A percentile compares a stretch with the other conserved stretches of the same genome.
Evolutionary conservation across 169 alveolate species (phyloP).

Genomic region (Cryptosporidium tyzzeri): DNA sequence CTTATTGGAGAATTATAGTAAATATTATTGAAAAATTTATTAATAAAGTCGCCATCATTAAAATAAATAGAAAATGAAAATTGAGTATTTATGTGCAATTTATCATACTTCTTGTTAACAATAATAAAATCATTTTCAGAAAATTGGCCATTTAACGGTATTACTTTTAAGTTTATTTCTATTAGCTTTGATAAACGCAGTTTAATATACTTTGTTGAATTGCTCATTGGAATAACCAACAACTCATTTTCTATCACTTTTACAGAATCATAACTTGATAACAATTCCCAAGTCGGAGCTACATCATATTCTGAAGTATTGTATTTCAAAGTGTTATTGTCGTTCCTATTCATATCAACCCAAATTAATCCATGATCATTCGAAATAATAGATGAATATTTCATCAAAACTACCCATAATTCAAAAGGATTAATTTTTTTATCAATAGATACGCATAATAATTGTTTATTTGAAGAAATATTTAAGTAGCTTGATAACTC

Average conservation of each 20-base stretch:
- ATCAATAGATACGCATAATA: slow-evolving; percentile 10
- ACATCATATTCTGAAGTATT: background rate
- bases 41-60: background rate
- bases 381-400: slow-evolving; percentile 4
- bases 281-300: slow-evolving; percentile 10
- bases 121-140: background rate
- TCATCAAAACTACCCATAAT: slow-evolving; percentile 42
- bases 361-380: slow-evolving; percentile 10
- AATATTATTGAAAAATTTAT: slow-evolving; percentile 28
- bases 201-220: background rate
- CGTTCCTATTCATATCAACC: background rate
- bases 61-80: slow-evolving; percentile 45
- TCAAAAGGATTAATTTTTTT: slow-evolving; percentile 53
- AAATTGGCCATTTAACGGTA: background rate
- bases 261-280: background rate
- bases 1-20: slow-evolving; percentile 52
- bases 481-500: background rate
- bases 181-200: background rate
- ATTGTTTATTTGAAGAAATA: background rate
- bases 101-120: background rate
- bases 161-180: slow-evolving; percentile 16
- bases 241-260: slow-evolving; percentile 21
- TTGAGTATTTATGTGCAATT: slow-evolving; percentile 18
- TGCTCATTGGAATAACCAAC: background rate
- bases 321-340: background rate